phyloP scores from a whole-genome alignment of 1,284 basidiomycete species.

The Polyporus tsugae region DNA sequence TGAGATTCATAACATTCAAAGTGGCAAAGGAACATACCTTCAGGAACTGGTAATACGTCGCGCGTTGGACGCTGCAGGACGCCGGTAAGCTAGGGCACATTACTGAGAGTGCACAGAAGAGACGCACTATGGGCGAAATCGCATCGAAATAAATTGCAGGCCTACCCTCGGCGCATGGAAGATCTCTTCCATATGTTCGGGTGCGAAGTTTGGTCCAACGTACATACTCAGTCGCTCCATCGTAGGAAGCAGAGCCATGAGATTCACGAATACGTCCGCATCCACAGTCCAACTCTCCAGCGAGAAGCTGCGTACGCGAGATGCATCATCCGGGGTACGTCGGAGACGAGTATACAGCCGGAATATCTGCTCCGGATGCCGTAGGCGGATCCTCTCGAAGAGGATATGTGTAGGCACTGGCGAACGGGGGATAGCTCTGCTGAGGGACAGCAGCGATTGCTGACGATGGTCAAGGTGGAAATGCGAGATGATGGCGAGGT shows the following conservation, averaged over 20 bases:
- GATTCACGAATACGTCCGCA: constrained; percentile 66
- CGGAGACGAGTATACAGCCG: constrained; percentile 60
- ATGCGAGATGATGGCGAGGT: constrained; percentile 56
- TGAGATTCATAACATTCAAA: constrained; percentile 7
- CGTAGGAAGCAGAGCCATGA: constrained; percentile 58
- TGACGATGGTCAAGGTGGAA: constrained; percentile 51
- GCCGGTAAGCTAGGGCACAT: not conserved
- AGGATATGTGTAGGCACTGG: constrained; percentile 60
- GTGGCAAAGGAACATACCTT: constrained; percentile 47
- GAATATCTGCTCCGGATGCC: constrained; percentile 51
- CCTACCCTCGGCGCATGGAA: constrained; percentile 50
- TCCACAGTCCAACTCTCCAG: constrained; percentile 68
- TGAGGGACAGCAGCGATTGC: constrained; percentile 57
- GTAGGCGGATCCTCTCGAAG: constrained; percentile 58
- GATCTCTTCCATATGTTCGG: constrained; percentile 71
- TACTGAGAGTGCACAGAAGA: not conserved
- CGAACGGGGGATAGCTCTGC: constrained; percentile 60
- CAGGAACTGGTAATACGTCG: constrained; percentile 75
- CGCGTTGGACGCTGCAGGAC: constrained; percentile 62
- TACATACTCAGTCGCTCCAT: constrained; percentile 58
- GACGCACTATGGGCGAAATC: constrained; percentile 74
- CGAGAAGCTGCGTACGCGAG: constrained; percentile 55
- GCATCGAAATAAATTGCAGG: constrained; percentile 56
- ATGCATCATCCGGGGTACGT: constrained; percentile 40
- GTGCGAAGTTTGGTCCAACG: constrained; percentile 69